Evolutionary conservation across 345 rosid genomes (phyloP).

Genomic region (Barbarea vulgaris): DNA sequence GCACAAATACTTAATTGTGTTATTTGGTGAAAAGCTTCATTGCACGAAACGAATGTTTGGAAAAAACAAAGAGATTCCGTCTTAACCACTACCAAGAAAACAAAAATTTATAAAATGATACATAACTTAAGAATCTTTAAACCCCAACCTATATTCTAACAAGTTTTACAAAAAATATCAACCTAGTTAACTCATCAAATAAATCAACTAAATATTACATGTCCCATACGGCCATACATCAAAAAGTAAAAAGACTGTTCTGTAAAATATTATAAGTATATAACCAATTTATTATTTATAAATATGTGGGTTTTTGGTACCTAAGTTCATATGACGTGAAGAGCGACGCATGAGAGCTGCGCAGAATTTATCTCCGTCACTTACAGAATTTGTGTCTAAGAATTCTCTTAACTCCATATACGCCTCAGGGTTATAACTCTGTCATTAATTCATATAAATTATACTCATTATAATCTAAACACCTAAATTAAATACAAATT

Average conservation of each 20-base stretch:
- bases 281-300: background rate
- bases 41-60: background rate
- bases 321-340: conserved; percentile 66
- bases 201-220: background rate
- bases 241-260: background rate
- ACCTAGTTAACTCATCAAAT: too few species aligned
- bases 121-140: background rate
- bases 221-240: too few species aligned
- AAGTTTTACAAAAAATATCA: background rate
- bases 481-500: background rate
- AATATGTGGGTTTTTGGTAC: conserved; percentile 35
- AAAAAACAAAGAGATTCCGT: background rate
- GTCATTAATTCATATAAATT: background rate
- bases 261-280: background rate
- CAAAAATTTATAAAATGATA: background rate
- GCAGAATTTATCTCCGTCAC: conserved; percentile 83
- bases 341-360: conserved; percentile 78
- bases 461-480: background rate
- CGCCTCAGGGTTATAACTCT: conserved; percentile 91
- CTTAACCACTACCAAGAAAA: background rate
- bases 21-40: background rate
- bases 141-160: background rate
- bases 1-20: background rate
- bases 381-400: conserved; percentile 55
- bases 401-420: conserved; percentile 67